Base-by-base conservation (phyloP, 2,329 filamentous ascomycete species). In the Stemphylium vesicarium region DNA sequence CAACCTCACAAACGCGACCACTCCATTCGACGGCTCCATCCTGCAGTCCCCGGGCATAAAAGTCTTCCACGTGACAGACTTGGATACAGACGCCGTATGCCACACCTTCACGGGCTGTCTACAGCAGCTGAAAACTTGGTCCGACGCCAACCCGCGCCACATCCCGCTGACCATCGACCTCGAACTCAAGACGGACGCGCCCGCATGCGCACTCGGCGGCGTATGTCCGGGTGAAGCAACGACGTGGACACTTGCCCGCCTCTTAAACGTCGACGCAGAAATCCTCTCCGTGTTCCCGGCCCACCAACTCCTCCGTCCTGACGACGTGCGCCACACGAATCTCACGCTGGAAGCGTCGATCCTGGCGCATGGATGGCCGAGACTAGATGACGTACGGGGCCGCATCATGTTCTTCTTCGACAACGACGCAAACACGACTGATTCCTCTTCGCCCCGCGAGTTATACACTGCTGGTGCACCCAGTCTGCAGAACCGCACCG, bases 321-420 rank as follows among this genome's bases (percentile, higher is more conserved):
- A 83, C 48, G 78, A 82, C 51, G 59, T 83, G 1, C 77, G 80
- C 20, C 64, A 72, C 9, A 63, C 56, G 0, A 70, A 72, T 37
- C 51, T 79, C 20, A 81, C 80, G 0, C 75, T 83, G 11, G 81
- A 82, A 59, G 58, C 80, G 54, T 78, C 76, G 4, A 70, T 83
- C 1, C 66, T 82, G n/a, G 56, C 70, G 41, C 51, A 77, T 48
- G 81, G 81, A n/a, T 83, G 81, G 80, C 81, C 81, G 0, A 75
- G 75, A 11, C 71, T 83, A 2, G 72, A 78, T 2, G 73, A 75
- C 2, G 75, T 77, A 0, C 69, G 79, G 10, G 80, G 80, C 4
- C 75, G 77, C 26, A 75, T 83, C 62, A 73, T 82, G 55, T 83
- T 83, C 71, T 76, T 78, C 59, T 81, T 83, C 71, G 81, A 83